A percentile compares a stretch with the other conserved stretches of the same genome.
phyloP scores from a whole-genome alignment of 148 eudicot genomes.

The Dianthus caryophyllus region DNA sequence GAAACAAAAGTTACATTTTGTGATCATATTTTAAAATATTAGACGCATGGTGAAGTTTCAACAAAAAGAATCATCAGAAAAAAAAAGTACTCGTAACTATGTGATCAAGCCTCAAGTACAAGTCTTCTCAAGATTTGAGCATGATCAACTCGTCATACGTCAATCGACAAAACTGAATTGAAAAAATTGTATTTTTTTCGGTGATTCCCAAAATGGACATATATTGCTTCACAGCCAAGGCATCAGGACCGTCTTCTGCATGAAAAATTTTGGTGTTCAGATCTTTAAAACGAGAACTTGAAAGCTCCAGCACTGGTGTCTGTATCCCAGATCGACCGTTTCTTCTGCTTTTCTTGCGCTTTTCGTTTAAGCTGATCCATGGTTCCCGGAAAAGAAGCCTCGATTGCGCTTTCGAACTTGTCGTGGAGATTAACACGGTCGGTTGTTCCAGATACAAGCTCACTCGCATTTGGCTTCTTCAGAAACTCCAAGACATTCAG shows the following conservation, averaged over 20 bases:
- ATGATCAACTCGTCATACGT: background rate
- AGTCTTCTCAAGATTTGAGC: background rate
- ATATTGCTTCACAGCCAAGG: background rate
- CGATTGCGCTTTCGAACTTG: constrained; percentile 73
- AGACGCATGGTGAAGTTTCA: no score
- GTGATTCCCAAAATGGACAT: background rate
- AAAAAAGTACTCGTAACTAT: no score
- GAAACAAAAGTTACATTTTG: no score
- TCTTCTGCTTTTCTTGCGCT: constrained; percentile 59
- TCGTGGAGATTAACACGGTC: constrained; percentile 78
- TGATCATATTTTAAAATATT: no score
- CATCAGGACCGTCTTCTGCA: background rate
- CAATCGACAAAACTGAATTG: background rate
- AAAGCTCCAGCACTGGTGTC: constrained; percentile 80
- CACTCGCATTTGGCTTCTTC: constrained; percentile 79
- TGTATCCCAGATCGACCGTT: constrained; percentile 73
- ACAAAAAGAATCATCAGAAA: no score
- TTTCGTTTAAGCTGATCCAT: constrained; percentile 48
- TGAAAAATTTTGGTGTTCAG: background rate
- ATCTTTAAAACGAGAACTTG: constrained; percentile 65
- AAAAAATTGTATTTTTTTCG: background rate
- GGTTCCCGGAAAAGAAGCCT: constrained; percentile 67
- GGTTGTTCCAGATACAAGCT: constrained; percentile 89
- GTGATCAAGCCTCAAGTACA: background rate
- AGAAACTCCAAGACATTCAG: constrained; percentile 86